phyloP scores from a whole-genome alignment of 1,284 basidiomycete genomes.

The Schizophyllum amplum region DNA sequence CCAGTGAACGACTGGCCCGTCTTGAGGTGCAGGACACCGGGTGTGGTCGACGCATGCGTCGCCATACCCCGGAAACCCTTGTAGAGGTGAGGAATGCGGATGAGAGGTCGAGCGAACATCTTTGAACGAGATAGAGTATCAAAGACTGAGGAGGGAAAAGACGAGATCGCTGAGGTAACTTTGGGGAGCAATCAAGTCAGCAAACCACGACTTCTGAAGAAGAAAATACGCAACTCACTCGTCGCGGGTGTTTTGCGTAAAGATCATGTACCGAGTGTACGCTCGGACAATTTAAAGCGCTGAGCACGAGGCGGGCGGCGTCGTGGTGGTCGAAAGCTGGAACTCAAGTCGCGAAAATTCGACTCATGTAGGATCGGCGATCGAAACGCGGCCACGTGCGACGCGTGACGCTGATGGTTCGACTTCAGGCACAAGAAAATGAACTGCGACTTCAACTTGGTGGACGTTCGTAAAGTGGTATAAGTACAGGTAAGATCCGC shows the following conservation, averaged over 20 bases:
- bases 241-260: conserved; percentile 78
- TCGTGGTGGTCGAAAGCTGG: not conserved
- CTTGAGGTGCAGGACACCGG: conserved; percentile 89
- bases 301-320: not conserved
- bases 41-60: conserved; percentile 56
- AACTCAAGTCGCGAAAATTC: not conserved
- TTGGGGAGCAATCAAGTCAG: conserved; percentile 12
- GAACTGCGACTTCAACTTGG: too few species aligned
- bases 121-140: conserved; percentile 21
- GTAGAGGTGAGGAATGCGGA: conserved; percentile 36
- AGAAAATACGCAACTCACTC: conserved; percentile 42
- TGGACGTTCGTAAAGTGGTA: too few species aligned
- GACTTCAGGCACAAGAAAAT: not conserved
- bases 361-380: not conserved
- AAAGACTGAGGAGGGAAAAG: conserved; percentile 65
- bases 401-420: not conserved
- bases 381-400: not conserved
- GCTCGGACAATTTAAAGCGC: conserved; percentile 1
- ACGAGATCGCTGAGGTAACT: conserved; percentile 84
- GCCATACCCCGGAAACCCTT: conserved; percentile 46
- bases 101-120: conserved; percentile 53
- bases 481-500: not conserved
- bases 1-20: conserved; percentile 90
- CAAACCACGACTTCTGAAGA: not conserved
- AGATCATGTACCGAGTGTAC: conserved; percentile 60